A percentile compares a stretch with the other conserved stretches of the same genome.
Evolutionary conservation across 768 basidiomycete species (phyloP).

Genomic region (Podaxis pistillaris): DNA sequence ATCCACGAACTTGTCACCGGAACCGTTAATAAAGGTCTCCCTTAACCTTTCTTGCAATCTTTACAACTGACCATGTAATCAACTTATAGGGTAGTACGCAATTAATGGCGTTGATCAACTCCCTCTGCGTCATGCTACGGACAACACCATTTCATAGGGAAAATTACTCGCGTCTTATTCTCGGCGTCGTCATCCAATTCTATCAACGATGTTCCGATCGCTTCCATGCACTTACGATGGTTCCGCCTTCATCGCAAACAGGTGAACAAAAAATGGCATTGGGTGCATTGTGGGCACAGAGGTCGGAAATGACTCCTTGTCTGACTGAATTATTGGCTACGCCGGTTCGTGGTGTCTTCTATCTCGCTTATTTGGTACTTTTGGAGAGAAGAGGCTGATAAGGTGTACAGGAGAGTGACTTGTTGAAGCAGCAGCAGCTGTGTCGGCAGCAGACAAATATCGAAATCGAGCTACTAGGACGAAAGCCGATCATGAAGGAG

Average conservation of each 20-base stretch:
- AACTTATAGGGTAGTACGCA: slow-evolving; percentile 71
- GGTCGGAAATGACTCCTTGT: slow-evolving; percentile 72
- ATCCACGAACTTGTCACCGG: slow-evolving; percentile 59
- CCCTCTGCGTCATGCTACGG: slow-evolving; percentile 86
- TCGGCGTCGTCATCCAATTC: slow-evolving; percentile 93
- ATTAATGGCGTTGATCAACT: slow-evolving; percentile 87
- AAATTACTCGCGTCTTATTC: slow-evolving; percentile 90
- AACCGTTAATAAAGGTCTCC: slow-evolving; percentile 79
- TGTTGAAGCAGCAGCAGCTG: slow-evolving; percentile 48
- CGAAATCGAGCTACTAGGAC: slow-evolving; percentile 66
- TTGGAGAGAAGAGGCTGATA: not conserved
- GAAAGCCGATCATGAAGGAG: slow-evolving; percentile 48
- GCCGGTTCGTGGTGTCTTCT: slow-evolving; percentile 38
- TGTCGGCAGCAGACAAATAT: slow-evolving; percentile 78
- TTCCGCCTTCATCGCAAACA: slow-evolving; percentile 29
- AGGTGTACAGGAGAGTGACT: slow-evolving; percentile 35
- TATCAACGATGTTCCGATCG: slow-evolving; percentile 91
- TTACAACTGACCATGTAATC: not conserved
- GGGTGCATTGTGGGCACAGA: slow-evolving; percentile 83
- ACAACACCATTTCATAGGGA: slow-evolving; percentile 94
- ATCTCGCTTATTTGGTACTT: not conserved
- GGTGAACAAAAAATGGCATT: slow-evolving; percentile 36
- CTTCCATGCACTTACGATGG: slow-evolving; percentile 73
- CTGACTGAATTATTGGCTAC: slow-evolving; percentile 61
- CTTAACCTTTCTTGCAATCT: not conserved